Base-by-base conservation (phyloP, 2,329 filamentous ascomycete genomes). In the Paracoccidioides brasiliensis region DNA sequence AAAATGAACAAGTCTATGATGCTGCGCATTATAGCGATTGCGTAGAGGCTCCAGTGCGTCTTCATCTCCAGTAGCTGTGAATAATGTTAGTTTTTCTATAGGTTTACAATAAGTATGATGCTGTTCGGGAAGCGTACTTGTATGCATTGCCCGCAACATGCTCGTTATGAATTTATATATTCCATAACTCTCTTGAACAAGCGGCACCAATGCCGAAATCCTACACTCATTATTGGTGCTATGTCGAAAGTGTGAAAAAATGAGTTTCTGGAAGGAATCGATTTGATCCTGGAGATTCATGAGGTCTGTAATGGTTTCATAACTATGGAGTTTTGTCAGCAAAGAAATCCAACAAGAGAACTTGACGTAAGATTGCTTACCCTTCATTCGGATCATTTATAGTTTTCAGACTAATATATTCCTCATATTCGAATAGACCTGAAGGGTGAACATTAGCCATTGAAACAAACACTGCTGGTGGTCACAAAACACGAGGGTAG, bases 111-210 rank as follows among this genome's bases (percentile, higher is more conserved):
- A 30, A 28, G 3, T 1, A 33, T 7, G 42, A 32, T 37, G 15
- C 15, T 15, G 14, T 8, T 37, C 52, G 1, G 9, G 9, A 15
- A 45, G 74, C 84, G 67, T 76, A 90, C 87, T 90, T 2, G 88
- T 91, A 70, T 98, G 91, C 90, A 98, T 96, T 14, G 93, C 93
- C 55, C 93, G 83, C 59, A 98, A 74, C 93, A 98, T 98, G 85
- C 93, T 98, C 0, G 93, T 98, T 61, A 96, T 90, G 70, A 98
- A 98, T 73, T 97, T 97, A 78, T 98, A 98, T 63, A 98, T 97
- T 50, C 93, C 93, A 72, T 97, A 98, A 69, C 90, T 97, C 76
- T 98, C 93, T 69, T 95, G 89, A 3, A 98, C 93, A 45, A 98
- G 76, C 2, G 90, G 89, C 28, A 97, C 90, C 54, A 98, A 75